These are phyloP conservation scores for Dianthus caryophyllus DNA, from an alignment of 148 eudicot genomes.

Conservation along the genomic window DNA sequence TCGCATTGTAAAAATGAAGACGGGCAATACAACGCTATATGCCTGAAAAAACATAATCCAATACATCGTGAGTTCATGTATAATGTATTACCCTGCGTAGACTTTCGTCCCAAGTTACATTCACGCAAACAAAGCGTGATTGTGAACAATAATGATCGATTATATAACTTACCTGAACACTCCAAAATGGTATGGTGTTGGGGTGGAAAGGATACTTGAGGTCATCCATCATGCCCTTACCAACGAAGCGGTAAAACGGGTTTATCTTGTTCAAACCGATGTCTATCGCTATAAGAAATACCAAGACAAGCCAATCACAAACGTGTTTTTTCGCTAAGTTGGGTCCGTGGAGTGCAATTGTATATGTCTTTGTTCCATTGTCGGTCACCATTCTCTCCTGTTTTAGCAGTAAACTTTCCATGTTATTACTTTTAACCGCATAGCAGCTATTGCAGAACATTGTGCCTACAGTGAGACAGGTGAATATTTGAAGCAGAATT, in stretches of 20 bases:
- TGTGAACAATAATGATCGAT: too few relatives aligned
- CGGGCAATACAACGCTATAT: constrained; percentile 57
- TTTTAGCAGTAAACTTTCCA: not conserved
- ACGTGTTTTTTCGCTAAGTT: constrained; percentile 53
- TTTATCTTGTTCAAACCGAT: constrained; percentile 37
- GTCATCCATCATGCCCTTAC: constrained; percentile 74
- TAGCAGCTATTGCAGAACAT: not conserved
- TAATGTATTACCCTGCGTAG: too few relatives aligned
- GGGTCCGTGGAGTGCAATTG: constrained; percentile 57
- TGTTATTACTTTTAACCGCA: not conserved
- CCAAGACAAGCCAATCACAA: constrained; percentile 70
- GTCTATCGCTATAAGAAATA: constrained; percentile 47
- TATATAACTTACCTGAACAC: constrained; percentile 55
- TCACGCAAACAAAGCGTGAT: too few relatives aligned
- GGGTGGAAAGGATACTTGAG: constrained; percentile 63
- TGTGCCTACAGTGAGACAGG: not conserved
- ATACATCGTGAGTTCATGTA: not conserved
- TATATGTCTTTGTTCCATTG: constrained; percentile 39
- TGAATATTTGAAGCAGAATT: too few relatives aligned
- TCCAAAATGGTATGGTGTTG: constrained; percentile 73
- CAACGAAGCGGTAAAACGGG: constrained; percentile 80
- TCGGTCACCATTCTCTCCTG: constrained; percentile 26
- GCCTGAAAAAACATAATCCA: constrained; percentile 31
- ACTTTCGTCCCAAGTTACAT: too few relatives aligned
- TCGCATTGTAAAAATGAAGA: constrained; percentile 41